phyloP scores from a whole-genome alignment of 495 filamentous ascomycete species.

The Antarctomyces pellizariae region DNA sequence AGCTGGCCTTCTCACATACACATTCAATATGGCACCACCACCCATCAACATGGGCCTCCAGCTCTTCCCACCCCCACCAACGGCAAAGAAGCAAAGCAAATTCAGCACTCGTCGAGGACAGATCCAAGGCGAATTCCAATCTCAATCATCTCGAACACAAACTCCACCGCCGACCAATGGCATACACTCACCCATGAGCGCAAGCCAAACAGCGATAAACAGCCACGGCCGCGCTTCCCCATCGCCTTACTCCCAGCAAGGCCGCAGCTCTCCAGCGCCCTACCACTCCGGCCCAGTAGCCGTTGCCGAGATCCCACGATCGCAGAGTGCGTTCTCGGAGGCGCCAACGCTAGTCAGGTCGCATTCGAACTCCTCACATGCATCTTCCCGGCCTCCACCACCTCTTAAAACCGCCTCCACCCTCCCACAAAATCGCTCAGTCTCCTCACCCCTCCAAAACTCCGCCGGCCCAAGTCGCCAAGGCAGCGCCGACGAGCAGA shows the following conservation, averaged over 20 bases:
- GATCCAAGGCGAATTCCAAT: conserved; percentile 17
- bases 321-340: conserved; percentile 25
- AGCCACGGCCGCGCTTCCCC: too few species aligned
- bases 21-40: too few species aligned
- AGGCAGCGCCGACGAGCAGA: conserved; percentile 17
- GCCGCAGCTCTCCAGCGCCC: conserved; percentile 3
- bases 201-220: too few species aligned
- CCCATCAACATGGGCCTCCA: conserved; percentile 25
- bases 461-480: conserved; percentile 17
- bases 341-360: conserved; percentile 24
- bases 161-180: conserved; percentile 8
- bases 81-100: conserved; percentile 8
- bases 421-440: conserved; percentile 12
- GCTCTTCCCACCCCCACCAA: conserved; percentile 28
- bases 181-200: too few species aligned
- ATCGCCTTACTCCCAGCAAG: conserved; percentile 8
- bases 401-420: conserved; percentile 7
- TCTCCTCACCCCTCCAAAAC: conserved; percentile 14
- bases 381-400: conserved; percentile 24
- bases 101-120: too few species aligned
- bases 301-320: conserved; percentile 18
- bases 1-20: too few species aligned
- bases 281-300: conserved; percentile 5
- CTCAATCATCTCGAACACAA: conserved; percentile 17
- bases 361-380: conserved; percentile 21